phyloP scores from a whole-genome alignment of 1,284 basidiomycete genomes.

The Tilletia caries region DNA sequence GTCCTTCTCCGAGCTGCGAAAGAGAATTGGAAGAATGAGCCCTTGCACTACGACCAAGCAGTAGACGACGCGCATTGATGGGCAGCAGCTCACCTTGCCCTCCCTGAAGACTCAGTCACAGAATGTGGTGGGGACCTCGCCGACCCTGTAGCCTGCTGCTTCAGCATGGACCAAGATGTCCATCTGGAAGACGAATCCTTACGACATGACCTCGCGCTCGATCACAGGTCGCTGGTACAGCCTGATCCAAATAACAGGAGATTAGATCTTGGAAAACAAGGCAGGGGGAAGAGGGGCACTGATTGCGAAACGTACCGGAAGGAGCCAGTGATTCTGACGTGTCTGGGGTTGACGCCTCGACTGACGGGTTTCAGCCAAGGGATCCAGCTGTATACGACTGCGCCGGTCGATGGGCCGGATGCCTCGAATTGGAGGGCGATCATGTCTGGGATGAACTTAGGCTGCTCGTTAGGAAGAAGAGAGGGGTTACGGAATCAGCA shows the following conservation, averaged over 20 bases:
- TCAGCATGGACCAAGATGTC: conserved; percentile 89
- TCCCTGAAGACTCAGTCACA: conserved; percentile 89
- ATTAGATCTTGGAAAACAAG: too few relatives aligned
- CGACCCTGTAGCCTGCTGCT: conserved; percentile 74
- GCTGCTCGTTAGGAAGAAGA: conserved; percentile 19
- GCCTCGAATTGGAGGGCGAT: conserved; percentile 36
- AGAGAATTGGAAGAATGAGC: neutral
- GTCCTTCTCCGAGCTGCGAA: conserved; percentile 69
- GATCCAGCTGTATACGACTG: conserved; percentile 42
- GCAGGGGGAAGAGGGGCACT: too few relatives aligned
- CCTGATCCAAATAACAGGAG: conserved; percentile 54
- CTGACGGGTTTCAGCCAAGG: conserved; percentile 40
- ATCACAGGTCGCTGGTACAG: conserved; percentile 74
- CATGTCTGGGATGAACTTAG: conserved; percentile 41
- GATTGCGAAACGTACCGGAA: conserved; percentile 30
- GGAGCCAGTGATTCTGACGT: conserved; percentile 42
- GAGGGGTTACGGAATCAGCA: neutral
- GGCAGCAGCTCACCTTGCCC: conserved; percentile 62
- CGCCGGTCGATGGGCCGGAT: conserved; percentile 39
- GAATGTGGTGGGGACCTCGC: conserved; percentile 87
- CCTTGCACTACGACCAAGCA: too few relatives aligned
- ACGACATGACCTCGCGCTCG: conserved; percentile 71
- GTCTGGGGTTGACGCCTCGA: conserved; percentile 34
- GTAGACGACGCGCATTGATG: too few relatives aligned
- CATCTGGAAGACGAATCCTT: conserved; percentile 95